phyloP scores from a whole-genome alignment of 1,284 basidiomycete genomes.

The Boletus mariae region DNA sequence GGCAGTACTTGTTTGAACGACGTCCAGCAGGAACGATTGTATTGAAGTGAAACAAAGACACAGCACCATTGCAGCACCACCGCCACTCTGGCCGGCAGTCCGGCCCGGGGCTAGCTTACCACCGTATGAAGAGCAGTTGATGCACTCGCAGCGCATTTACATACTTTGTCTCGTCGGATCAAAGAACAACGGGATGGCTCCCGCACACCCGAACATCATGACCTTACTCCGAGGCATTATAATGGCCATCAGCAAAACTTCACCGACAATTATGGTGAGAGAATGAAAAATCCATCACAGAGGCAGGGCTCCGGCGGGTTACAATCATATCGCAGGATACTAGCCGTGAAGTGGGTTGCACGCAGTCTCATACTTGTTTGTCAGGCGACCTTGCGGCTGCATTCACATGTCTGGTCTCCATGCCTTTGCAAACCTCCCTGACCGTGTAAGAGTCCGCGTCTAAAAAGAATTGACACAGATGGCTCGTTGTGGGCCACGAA shows the following conservation, averaged over 20 bases:
- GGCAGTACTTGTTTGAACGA: not conserved
- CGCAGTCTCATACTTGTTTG: not conserved
- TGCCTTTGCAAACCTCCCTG: not conserved
- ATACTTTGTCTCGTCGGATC: not conserved
- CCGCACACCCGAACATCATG: conserved; percentile 3
- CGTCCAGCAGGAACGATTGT: not conserved
- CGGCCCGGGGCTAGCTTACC: not conserved
- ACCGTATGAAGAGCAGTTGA: no score
- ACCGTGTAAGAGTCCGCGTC: not conserved
- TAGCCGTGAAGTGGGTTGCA: not conserved
- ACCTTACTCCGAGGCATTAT: not conserved
- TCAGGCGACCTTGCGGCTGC: not conserved
- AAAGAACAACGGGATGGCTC: not conserved
- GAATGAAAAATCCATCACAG: not conserved
- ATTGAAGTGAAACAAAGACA: not conserved
- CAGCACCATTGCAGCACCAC: conserved; percentile 2
- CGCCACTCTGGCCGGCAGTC: conserved; percentile 3
- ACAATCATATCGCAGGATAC: not conserved
- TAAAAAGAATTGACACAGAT: not conserved
- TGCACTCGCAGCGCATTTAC: not conserved
- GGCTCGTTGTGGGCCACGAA: not conserved
- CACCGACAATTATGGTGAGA: not conserved
- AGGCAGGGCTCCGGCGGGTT: conserved; percentile 7
- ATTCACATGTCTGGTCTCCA: not conserved
- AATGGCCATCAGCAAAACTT: not conserved